Base-by-base conservation (phyloP, 805 yeast species). In the Nakazawaea laoshanensis region DNA sequence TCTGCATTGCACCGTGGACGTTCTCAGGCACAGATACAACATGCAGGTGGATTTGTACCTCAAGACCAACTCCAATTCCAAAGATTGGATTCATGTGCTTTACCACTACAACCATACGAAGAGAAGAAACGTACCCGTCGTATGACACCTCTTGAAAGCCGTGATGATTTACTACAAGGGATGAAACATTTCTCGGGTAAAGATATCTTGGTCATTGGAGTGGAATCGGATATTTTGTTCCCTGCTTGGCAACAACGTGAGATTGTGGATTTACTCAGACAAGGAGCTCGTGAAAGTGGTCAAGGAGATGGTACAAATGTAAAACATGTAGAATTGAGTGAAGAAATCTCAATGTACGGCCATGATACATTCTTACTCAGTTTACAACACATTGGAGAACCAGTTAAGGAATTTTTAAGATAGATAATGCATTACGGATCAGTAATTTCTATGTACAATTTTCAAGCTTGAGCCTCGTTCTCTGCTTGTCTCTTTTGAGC, bases 171-270 rank as follows among this genome's bases (percentile, higher is more conserved):
- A 25, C 55, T 63, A 15, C 55, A 61, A 13, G 96, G 96, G 2
- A 59, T 88, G 63, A 46, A 50, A 19, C 70, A 71, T 18, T 60
- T 88, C 36, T 64, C 79, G 2, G 64, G 77, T 42, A 74, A 76
- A 39, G 76, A 81, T 21, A 66, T 83, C 3, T 61, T 88, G 36
- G 84, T 88, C 4, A 69, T 88, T 33, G 96, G 96, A 8, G 96
- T 87, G n/a, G 92, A 84, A 49, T 79, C 92, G 1, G 96, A 88
- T 52, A 82, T 83, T 25, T 64, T 88, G 32, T 88, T 88, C 63
- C 96, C 96, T 1, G 84, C 79, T 23, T 85, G 95, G 95, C 96
- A 88, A 59, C 96, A 88, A 56, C 58, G 77, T 36, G 96, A 88
- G 50, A 76, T 85, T 36, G 77, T 74, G 19, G 70, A 73, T 11